Conservation (phyloP, 192 early-diverging fungal species). For the Linnemannia zychae region DNA sequence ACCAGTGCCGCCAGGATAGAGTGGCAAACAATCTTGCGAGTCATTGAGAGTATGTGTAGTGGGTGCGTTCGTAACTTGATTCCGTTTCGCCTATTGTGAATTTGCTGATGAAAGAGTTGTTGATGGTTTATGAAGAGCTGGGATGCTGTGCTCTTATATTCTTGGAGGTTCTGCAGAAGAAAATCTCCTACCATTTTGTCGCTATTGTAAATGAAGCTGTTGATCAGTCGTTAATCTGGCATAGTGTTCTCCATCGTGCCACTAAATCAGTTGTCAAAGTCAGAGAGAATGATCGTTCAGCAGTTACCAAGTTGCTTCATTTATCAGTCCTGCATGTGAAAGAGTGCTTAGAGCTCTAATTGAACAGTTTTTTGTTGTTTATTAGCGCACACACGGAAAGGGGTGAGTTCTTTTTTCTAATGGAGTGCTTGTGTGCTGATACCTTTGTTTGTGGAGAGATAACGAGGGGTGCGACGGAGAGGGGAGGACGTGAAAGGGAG, state of each 20-base stretch:
- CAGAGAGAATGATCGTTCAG: not conserved
- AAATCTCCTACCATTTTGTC: no score
- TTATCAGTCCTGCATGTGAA: not conserved
- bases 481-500: conserved; percentile 1
- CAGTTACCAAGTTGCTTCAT: no score
- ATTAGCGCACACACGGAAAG: not conserved
- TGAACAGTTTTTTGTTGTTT: not conserved
- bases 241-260: not conserved
- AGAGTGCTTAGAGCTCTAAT: not conserved
- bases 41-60: conserved; percentile 2
- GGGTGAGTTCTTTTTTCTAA: not conserved
- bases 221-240: not conserved
- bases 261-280: not conserved
- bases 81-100: no score
- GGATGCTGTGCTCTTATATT: not conserved
- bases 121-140: no score
- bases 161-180: not conserved
- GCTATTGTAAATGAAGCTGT: no score
- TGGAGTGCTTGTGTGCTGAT: not conserved
- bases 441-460: not conserved
- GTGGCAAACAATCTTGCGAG: not conserved
- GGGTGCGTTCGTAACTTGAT: no score
- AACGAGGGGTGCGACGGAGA: not conserved
- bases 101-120: no score
- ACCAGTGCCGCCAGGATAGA: not conserved